A percentile compares a stretch with the other conserved stretches of the same genome.
Conservation (phyloP, 2,329 filamentous ascomycete species). For the Cercospora sojina region DNA sequence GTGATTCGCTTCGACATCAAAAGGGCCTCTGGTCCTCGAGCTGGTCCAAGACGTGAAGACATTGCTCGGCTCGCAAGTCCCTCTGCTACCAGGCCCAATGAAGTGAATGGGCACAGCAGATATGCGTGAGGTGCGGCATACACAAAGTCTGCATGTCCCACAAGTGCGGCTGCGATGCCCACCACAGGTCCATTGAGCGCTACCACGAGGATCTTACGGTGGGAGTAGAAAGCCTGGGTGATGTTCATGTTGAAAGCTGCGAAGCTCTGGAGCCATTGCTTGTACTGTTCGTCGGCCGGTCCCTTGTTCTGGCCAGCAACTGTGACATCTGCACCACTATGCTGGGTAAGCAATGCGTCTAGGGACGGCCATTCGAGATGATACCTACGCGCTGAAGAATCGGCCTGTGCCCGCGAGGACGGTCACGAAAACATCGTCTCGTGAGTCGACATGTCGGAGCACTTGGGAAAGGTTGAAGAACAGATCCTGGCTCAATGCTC, state of each 20-base stretch:
- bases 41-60: conserved; percentile 73
- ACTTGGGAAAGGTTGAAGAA: conserved; percentile 67
- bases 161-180: conserved; percentile 80
- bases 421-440: conserved; percentile 80
- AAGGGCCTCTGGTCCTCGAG: conserved; percentile 86
- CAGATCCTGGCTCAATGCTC: conserved; percentile 68
- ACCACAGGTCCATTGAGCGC: conserved; percentile 91
- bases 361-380: neutral
- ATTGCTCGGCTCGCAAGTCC: conserved; percentile 78
- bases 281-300: conserved; percentile 43
- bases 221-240: conserved; percentile 85
- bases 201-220: conserved; percentile 88
- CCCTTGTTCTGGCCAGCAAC: conserved; percentile 43
- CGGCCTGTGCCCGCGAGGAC: conserved; percentile 77
- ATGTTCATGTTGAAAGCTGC: conserved; percentile 82
- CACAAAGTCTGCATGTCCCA: conserved; percentile 86
- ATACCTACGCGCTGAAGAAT: conserved; percentile 79
- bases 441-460: conserved; percentile 73
- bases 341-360: conserved; percentile 13
- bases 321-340: conserved; percentile 76
- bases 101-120: conserved; percentile 87
- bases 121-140: conserved; percentile 81
- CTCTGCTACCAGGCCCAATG: conserved; percentile 85
- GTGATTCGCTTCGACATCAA: conserved; percentile 81
- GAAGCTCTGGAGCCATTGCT: conserved; percentile 69